Conservation (phyloP, 2,329 filamentous ascomycete species). For the Aureobasidium sp. region DNA sequence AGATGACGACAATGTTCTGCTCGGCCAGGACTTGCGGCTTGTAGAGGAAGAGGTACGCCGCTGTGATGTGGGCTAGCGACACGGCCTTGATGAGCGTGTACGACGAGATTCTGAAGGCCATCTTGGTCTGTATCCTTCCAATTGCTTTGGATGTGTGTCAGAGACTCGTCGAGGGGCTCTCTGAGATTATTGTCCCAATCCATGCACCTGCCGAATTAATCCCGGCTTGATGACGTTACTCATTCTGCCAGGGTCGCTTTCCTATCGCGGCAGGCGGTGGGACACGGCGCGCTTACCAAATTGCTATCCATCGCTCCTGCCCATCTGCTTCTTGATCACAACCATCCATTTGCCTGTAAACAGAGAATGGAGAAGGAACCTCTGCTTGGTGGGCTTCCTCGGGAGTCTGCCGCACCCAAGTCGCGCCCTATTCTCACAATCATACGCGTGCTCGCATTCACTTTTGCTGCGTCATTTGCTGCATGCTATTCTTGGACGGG, state of each 20-base stretch:
- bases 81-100: slow-evolving; percentile 73
- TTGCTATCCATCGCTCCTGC: background rate
- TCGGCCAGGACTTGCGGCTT: slow-evolving; percentile 64
- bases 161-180: background rate
- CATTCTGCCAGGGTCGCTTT: background rate
- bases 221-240: background rate
- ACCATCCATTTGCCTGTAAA: background rate
- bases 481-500: background rate
- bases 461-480: background rate
- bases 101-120: slow-evolving; percentile 68
- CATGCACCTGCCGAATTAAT: background rate
- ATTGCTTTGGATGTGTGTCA: background rate
- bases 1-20: slow-evolving; percentile 68
- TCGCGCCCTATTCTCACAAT: background rate
- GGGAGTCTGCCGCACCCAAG: background rate
- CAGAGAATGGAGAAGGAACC: background rate
- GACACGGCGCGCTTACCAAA: background rate
- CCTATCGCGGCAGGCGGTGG: slow-evolving; percentile 3
- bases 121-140: slow-evolving; percentile 32
- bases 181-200: background rate
- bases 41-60: slow-evolving; percentile 75
- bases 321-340: background rate
- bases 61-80: slow-evolving; percentile 73
- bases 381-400: background rate
- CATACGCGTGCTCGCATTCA: background rate